Evolutionary conservation across 2,329 filamentous ascomycete genomes (phyloP).

Genomic region (Stenocarpella maydis): DNA sequence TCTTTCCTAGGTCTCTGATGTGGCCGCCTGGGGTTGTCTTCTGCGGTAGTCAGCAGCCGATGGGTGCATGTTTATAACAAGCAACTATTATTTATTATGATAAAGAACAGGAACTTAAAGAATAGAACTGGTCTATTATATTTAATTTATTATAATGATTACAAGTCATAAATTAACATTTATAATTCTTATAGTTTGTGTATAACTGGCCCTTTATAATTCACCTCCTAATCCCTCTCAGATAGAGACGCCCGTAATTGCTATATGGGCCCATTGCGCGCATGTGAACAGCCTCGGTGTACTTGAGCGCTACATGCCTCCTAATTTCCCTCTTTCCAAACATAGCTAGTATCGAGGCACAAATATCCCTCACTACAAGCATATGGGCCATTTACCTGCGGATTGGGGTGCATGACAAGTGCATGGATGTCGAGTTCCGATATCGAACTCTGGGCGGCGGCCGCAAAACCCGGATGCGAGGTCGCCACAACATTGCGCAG

Average conservation of each 20-base stretch:
- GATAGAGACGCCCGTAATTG: neutral
- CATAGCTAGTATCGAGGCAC: neutral
- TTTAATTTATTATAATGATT: too few species aligned
- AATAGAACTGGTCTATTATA: too few species aligned
- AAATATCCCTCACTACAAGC: neutral
- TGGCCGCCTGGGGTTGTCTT: too few species aligned
- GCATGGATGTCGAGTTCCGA: neutral
- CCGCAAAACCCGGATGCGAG: neutral
- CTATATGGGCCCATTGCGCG: neutral
- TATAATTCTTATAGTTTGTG: too few species aligned
- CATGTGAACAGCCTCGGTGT: neutral
- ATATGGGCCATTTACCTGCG: neutral
- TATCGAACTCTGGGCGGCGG: neutral
- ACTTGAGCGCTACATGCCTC: neutral
- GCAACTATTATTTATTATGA: too few species aligned
- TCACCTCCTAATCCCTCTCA: too few species aligned
- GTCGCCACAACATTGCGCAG: neutral
- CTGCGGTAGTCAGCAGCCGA: too few species aligned
- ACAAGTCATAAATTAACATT: too few species aligned
- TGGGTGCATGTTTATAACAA: too few species aligned
- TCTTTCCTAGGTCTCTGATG: too few species aligned
- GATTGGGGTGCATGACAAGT: neutral
- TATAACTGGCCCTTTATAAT: too few species aligned
- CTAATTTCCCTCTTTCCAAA: neutral
- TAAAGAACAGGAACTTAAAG: too few species aligned